Percentiles rank a stretch among this genome's conserved stretches.
phyloP scores from a whole-genome alignment of 495 filamentous ascomycete genomes.

The Penicillium fimorum region DNA sequence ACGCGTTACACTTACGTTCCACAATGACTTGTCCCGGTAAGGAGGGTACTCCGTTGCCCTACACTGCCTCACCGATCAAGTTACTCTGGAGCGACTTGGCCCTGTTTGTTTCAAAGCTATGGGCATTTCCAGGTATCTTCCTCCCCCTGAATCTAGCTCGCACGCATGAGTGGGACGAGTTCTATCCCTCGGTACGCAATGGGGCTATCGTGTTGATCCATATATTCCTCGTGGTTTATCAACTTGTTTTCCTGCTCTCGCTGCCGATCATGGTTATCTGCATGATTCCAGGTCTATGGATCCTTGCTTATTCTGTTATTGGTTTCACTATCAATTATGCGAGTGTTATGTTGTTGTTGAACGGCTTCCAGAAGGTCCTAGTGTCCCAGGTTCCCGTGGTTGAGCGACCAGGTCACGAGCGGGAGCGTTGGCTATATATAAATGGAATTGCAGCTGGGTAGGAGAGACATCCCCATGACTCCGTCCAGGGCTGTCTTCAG shows the following conservation, averaged over 20 bases:
- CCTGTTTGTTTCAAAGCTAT: constrained; percentile 50
- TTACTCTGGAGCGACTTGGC: constrained; percentile 55
- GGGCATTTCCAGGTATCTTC: constrained; percentile 52
- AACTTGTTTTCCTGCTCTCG: constrained; percentile 36
- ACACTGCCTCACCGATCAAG: constrained; percentile 59
- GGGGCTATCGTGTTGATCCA: constrained; percentile 51
- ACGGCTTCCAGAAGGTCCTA: constrained; percentile 29
- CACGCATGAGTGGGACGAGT: constrained; percentile 55
- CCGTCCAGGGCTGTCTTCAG: background rate
- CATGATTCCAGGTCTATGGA: constrained; percentile 50
- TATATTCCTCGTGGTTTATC: constrained; percentile 42
- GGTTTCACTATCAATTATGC: constrained; percentile 48
- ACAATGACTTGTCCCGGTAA: constrained; percentile 12
- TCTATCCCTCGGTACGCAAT: constrained; percentile 52
- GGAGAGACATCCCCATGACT: background rate
- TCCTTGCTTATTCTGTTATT: constrained; percentile 33
- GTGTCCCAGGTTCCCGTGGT: constrained; percentile 26
- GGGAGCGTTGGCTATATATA: constrained; percentile 41
- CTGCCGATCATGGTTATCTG: constrained; percentile 50
- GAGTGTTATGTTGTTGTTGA: constrained; percentile 49
- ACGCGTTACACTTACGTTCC: constrained; percentile 5
- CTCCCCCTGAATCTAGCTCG: constrained; percentile 49
- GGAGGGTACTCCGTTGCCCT: constrained; percentile 36
- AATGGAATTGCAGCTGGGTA: constrained; percentile 41
- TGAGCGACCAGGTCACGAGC: constrained; percentile 22